phyloP scores from a whole-genome alignment of 129 eudicot genomes.

The Apium graveolens region DNA sequence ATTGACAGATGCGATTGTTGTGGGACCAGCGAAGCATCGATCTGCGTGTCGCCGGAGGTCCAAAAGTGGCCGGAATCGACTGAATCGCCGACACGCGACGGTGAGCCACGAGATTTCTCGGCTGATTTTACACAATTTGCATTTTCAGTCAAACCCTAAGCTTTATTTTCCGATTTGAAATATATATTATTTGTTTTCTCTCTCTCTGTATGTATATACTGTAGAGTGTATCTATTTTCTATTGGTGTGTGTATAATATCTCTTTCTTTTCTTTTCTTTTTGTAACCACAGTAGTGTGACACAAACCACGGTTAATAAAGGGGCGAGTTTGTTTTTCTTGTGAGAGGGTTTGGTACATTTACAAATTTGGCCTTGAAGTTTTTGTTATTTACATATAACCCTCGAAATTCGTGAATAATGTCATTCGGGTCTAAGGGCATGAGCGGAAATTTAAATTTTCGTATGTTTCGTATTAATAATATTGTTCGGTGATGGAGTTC shows the following conservation, averaged over 20 bases:
- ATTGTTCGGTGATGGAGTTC: too few species aligned
- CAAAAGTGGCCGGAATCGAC: conserved; percentile 14
- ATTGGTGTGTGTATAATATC: background rate
- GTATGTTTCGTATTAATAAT: too few species aligned
- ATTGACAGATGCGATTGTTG: background rate
- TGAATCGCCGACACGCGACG: background rate
- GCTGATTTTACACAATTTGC: conserved; percentile 4
- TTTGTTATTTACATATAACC: background rate
- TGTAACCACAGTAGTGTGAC: background rate
- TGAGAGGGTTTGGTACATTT: background rate
- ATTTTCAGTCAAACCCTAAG: conserved; percentile 20
- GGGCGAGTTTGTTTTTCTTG: background rate
- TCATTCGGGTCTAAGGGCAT: too few species aligned
- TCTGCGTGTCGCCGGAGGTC: conserved; percentile 9
- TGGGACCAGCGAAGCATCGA: conserved; percentile 9
- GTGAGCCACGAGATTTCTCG: background rate
- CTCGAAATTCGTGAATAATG: too few species aligned
- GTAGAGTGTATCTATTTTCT: background rate
- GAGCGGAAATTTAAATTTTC: too few species aligned
- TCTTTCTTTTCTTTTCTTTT: background rate
- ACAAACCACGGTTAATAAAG: conserved; percentile 9
- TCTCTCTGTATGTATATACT: background rate
- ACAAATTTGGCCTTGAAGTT: background rate
- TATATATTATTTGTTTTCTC: background rate
- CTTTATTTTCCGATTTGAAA: conserved; percentile 4